Base-by-base conservation (phyloP, 2,329 filamentous ascomycete genomes). In the Trichoderma brevicompactum region DNA sequence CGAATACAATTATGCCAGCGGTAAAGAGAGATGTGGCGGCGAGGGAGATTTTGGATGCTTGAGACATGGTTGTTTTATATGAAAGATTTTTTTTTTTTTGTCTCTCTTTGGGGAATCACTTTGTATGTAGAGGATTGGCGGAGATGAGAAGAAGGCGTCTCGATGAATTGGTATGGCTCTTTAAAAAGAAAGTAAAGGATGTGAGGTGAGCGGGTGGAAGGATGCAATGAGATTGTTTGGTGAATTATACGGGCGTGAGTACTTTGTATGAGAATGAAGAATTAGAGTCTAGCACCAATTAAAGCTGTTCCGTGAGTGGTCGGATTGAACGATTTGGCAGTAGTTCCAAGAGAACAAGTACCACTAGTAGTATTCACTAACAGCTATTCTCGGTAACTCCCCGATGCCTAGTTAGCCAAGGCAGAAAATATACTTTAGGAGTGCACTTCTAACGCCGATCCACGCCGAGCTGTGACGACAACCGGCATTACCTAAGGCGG, bases 1-100 rank as follows among this genome's bases (percentile, higher is more conserved):
- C 95, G 72, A 96, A 88, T 70, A 88, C 81, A 68, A 99, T 87
- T 54, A 94, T 96, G 69, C 86, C 83, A 60, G 87, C 84, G 32
- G 94, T 90, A 71, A 92, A 89, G 69, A 92, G 79, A 40, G 91
- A 90, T 0, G 94, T 97, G 50, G 86, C 87, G 59, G 88, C 83
- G 32, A 99, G 83, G 13, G 95, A 97, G 70, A 95, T 78, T 75
- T 97, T 96, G 17, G 95, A 94, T 66, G 92, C 90, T 72, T 88
- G 89, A 65, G 95, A 99, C 95, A 99, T 99, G 53, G 53, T 44
- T 43, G 36, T 2, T 62, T 53, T 28, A 17, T 40, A 46, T 48
- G 9, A 34, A 44, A 19, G 46, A 7, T 53, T 38, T 19, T 62
- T 54, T 13, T 10, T 2, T 41, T 10, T 19, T 12, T 19, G 7